Evolutionary conservation across 495 filamentous ascomycete genomes (phyloP).

Genomic region (Hyaloscypha hepaticicola): DNA sequence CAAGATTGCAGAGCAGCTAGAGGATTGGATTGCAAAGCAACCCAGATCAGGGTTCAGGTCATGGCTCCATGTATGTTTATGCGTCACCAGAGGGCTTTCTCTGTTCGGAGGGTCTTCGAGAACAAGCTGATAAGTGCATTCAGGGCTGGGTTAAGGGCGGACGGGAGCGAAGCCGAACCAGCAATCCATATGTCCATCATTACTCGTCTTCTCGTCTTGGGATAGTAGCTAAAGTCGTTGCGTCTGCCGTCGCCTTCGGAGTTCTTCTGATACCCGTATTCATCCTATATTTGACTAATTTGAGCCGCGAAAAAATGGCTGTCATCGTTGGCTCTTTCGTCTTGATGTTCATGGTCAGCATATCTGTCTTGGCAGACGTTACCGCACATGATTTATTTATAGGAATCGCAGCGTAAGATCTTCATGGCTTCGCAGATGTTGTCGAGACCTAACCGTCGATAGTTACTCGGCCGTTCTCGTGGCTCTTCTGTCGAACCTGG

Average conservation of each 20-base stretch:
- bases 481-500: conserved; percentile 1
- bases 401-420: conserved; percentile 1
- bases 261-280: conserved; percentile 11
- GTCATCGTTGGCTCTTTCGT: conserved; percentile 8
- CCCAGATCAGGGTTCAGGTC: not conserved
- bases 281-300: not conserved
- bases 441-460: not conserved
- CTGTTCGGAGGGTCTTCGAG: not conserved
- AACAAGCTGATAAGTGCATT: not conserved
- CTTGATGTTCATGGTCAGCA: not conserved
- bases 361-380: not conserved
- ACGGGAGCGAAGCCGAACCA: not conserved
- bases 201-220: not conserved
- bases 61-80: not conserved
- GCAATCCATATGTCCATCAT: not conserved
- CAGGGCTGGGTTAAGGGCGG: not conserved
- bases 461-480: conserved; percentile 8
- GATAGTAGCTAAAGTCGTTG: not conserved
- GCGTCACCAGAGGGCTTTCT: not conserved
- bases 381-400: conserved; percentile 7
- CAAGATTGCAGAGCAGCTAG: not conserved
- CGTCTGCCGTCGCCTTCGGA: not conserved
- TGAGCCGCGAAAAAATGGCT: not conserved
- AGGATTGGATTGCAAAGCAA: not conserved
- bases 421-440: not conserved